Evolutionary conservation across 2,329 filamentous ascomycete species (phyloP), one percentile per base, ranked within the genome.

Genomic region (Fusarium stilboides): DNA sequence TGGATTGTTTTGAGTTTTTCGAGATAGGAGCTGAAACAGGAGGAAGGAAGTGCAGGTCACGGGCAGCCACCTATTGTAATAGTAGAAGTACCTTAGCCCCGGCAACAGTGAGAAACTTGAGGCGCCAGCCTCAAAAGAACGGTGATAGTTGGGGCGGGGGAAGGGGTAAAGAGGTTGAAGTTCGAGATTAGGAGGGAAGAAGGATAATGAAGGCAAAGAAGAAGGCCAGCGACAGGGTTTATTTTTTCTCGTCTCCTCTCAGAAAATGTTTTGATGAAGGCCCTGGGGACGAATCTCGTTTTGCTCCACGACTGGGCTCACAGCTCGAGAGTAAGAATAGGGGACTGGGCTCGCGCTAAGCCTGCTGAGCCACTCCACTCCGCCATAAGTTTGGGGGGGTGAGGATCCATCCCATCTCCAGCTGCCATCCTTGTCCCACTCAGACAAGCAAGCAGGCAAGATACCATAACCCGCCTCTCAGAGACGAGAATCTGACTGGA

Each of bases 121-220:
- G 75, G 75, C 74, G 65, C 75, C 75, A 77, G 74, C 74, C 76
- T 77, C 74, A 58, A 72, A 70, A 65, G 70, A 76, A 72, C 58
- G 68, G 42, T 75, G 71, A 72, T 73, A 70, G 70, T 76, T 75
- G 65, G 71, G 62, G 58, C 44, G 57, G 67, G 62, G 63, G 64
- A 59, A 50, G 65, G 57, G 60, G 67, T 62, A 62, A 64, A 65
- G 61, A 67, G 58, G 68, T 71, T 65, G 59, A 59, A 74, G 65
- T 63, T 62, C 57, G 43, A 56, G 51, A 52, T 70, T 65, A 68
- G 67, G 51, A 67, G 58, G 70, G 69, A 67, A 74, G 68, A 69
- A 62, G 55, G 63, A 69, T 65, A 68, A 74, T 66, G 65, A 71
- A 70, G 62, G 72, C 55, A 65, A 66, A 68, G 49, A 63, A 69